These are phyloP conservation scores for Cystofilobasidium capitatum DNA, from an alignment of 768 basidiomycete genomes.

Conservation along the genomic window DNA sequence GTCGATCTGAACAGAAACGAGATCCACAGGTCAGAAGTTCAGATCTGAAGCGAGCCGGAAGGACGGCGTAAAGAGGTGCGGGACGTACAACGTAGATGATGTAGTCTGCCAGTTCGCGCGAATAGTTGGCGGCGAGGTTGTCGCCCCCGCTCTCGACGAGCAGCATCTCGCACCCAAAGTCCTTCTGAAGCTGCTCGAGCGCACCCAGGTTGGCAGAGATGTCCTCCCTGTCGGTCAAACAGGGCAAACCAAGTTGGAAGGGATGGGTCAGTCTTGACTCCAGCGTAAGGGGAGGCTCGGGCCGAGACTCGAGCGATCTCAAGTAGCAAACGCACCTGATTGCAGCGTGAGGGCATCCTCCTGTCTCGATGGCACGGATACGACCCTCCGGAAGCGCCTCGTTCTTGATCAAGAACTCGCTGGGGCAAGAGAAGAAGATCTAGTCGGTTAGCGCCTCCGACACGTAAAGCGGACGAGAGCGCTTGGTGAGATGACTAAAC, in stretches of 20 bases:
- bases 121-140: slow-evolving; percentile 64
- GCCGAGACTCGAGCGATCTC: background rate
- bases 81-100: slow-evolving; percentile 75
- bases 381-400: slow-evolving; percentile 64
- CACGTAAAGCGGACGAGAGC: background rate
- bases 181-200: slow-evolving; percentile 83
- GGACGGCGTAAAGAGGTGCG: background rate
- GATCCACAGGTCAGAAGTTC: too few relatives aligned
- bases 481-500: too few relatives aligned
- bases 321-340: slow-evolving; percentile 50
- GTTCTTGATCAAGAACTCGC: slow-evolving; percentile 86
- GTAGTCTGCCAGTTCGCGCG: slow-evolving; percentile 90
- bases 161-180: slow-evolving; percentile 78
- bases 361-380: slow-evolving; percentile 90
- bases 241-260: background rate
- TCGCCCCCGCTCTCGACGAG: slow-evolving; percentile 75
- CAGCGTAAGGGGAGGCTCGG: background rate
- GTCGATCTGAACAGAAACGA: slow-evolving; percentile 37
- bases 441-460: background rate
- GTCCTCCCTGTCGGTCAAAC: slow-evolving; percentile 57
- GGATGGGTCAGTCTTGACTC: background rate
- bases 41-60: background rate
- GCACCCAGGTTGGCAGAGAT: slow-evolving; percentile 96
- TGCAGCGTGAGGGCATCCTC: slow-evolving; percentile 92
- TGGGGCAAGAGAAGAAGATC: background rate